Percentiles rank a stretch among this genome's conserved stretches.
These are phyloP conservation scores for Hyaloperonospora arabidopsidis DNA, from an alignment of 352 stramenopile genomes.

Conservation along the genomic window DNA sequence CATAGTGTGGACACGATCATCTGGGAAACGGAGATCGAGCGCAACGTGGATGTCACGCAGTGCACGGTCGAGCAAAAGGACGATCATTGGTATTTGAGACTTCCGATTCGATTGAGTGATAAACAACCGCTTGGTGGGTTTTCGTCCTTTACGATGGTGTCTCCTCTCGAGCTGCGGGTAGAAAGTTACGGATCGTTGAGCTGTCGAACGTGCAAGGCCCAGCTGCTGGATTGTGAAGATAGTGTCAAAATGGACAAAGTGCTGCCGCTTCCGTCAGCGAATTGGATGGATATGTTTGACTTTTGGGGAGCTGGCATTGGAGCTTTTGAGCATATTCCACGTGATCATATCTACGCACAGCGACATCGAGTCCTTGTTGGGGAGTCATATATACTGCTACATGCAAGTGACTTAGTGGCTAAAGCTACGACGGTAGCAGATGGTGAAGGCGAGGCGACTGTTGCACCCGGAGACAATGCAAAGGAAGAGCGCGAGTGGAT, in stretches of 20 bases:
- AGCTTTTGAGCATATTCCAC: conserved; percentile 72
- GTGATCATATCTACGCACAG: conserved; percentile 56
- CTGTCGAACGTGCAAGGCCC: conserved; percentile 37
- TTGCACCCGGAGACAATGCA: conserved; percentile 14
- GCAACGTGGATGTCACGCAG: conserved; percentile 37
- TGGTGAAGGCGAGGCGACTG: conserved; percentile 3
- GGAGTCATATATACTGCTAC: conserved; percentile 55
- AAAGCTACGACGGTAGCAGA: conserved; percentile 10
- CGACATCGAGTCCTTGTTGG: conserved; percentile 47
- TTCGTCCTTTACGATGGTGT: conserved; percentile 50
- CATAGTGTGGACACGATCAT: conserved; percentile 17
- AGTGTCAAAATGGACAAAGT: conserved; percentile 38
- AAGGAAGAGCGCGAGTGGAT: conserved; percentile 31
- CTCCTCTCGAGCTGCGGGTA: conserved; percentile 31
- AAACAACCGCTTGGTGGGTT: conserved; percentile 45
- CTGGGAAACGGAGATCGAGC: conserved; percentile 53
- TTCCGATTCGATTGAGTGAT: conserved; percentile 42
- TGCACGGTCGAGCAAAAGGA: conserved; percentile 33
- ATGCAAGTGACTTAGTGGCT: conserved; percentile 34
- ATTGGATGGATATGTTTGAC: conserved; percentile 86
- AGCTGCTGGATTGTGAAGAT: conserved; percentile 5
- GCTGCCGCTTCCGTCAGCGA: conserved; percentile 62
- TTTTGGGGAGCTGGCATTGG: conserved; percentile 75
- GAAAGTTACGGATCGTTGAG: conserved; percentile 35
- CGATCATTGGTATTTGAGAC: conserved; percentile 60